These are phyloP conservation scores for Solanum tacnaense DNA, from an alignment of 257 asterid species.

Conservation along the genomic window DNA sequence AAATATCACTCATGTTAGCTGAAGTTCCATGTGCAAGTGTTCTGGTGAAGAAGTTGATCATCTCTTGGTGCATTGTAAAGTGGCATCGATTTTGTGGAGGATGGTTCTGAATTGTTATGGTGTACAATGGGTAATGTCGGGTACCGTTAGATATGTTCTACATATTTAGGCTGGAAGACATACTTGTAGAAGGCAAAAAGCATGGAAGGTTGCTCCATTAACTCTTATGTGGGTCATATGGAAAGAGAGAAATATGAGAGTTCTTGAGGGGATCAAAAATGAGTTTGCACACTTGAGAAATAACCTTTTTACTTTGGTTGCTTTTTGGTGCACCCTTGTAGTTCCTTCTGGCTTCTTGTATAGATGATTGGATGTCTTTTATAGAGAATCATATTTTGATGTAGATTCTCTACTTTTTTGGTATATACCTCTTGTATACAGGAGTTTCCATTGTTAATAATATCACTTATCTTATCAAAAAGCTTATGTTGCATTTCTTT, in stretches of 20 bases:
- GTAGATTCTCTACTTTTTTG: not conserved
- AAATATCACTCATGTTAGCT: not conserved
- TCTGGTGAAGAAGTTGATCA: not conserved
- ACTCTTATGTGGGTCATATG: not conserved
- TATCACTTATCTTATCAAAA: not conserved
- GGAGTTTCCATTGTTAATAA: not conserved
- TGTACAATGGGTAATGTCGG: not conserved
- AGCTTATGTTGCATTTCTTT: not conserved
- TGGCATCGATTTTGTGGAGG: not conserved
- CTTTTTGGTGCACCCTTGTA: not conserved
- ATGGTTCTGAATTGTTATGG: not conserved
- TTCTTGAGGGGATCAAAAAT: not conserved
- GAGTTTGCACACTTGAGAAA: not conserved
- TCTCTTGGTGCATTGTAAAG: not conserved
- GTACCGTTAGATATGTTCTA: not conserved
- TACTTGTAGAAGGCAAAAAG: not conserved
- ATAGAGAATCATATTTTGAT: not conserved
- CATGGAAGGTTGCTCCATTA: not conserved
- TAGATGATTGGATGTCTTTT: not conserved
- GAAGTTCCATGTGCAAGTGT: not conserved
- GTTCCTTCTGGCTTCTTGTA: not conserved
- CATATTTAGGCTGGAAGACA: not conserved
- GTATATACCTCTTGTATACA: not conserved
- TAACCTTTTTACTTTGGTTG: not conserved
- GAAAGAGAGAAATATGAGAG: not conserved